Base-by-base conservation (phyloP, 371 early-diverging fungal species). In the Mortierella polycephala region DNA sequence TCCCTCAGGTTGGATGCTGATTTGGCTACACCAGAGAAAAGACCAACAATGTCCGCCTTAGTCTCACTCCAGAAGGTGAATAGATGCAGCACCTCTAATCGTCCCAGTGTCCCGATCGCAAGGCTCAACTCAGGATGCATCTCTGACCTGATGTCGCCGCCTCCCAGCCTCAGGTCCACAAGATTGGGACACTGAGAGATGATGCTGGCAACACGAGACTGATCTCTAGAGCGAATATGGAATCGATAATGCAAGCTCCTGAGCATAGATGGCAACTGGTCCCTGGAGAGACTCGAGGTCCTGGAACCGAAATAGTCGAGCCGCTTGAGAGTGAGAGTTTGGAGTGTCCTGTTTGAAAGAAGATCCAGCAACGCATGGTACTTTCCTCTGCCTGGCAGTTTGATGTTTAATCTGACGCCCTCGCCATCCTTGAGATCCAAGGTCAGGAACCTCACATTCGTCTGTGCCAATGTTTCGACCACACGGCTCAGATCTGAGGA, bases 151-250 rank as follows among this genome's bases (percentile, higher is more conserved):
- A 6, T 14, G 42, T 5, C 16, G 7, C 40, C 42, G 1, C 52
- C 10, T n/a, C 67, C 67, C 11, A 67, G 21, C 14, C 52, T 52
- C 21, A 67, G 47, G 4, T 67, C 68, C 13, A 46, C 61, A 0
- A 67, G 68, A 16, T 60, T 54, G n/a, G 68, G 68, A 21, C 60
- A 59, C 21, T 21, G 52, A 2, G 1, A n/a, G 11, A 67, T 46
- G 12, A 67, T 60, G 1, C 21, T 40, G 20, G 56, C 55, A 13
- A 67, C 23, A 14, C 55, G 60, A 5, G n/a, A 10, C 12, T 54
- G 60, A 49, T 67, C 68, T 0, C 42, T 23, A 13, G 20, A 12
- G 3, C 67, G 41, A 45, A 66, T 52, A 44, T 40, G 39, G 20
- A 52, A 52, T n/a, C 9, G 40, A 41, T 51, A 57, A 2, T 64